Evolutionary conservation across 2,329 filamentous ascomycete species (phyloP), one percentile per base, ranked within the genome.

Genomic region (Alternaria gaisen): DNA sequence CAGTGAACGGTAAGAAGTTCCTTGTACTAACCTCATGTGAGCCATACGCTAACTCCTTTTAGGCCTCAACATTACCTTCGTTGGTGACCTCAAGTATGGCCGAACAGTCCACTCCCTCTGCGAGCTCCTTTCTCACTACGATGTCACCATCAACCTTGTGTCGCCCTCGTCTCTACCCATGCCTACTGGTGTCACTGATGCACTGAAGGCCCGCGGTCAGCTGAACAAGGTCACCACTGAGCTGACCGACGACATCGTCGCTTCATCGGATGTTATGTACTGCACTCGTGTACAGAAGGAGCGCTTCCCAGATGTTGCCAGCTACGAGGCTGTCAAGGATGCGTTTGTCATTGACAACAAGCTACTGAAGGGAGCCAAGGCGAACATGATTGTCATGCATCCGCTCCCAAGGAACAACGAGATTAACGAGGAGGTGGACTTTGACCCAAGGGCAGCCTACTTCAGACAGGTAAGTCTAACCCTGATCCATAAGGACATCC

Each of bases 251-350:
- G 93, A 97, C 78, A 93, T 98, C 51, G 83, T 99, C 58, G 90
- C 90, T 18, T 87, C 87, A 68, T 94, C 90, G 60, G 95, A 99
- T 72, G 94, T 99, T 5, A 85, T 99, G 46, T 99, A 99, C 85
- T 97, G 93, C 83, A 99, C 95, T 1, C 90, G 95, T 16, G 91
- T 99, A 69, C 95, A 99, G 82, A 95, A 95, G 82, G 95, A 99
- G 85, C 88, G 95, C 26, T 99, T 99, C 84, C 85, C 90, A n/a
- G 90, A 89, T 71, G 80, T 89, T 52, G 87, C 86, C 43, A 89
- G 92, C 73, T 99, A 96, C 79, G 93, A 98, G 82, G 83, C 85
- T 59, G 88, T 98, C 72, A 97, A 96, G 88, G 88, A 94, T 79
- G 88, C 88, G 62, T 94, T 97, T 79, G 85, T 97, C 59, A 90